Evolutionary conservation across 73 alveolate species (phyloP), one percentile per base, ranked within the genome.

Genomic region (Tetrahymena malaccensis): DNA sequence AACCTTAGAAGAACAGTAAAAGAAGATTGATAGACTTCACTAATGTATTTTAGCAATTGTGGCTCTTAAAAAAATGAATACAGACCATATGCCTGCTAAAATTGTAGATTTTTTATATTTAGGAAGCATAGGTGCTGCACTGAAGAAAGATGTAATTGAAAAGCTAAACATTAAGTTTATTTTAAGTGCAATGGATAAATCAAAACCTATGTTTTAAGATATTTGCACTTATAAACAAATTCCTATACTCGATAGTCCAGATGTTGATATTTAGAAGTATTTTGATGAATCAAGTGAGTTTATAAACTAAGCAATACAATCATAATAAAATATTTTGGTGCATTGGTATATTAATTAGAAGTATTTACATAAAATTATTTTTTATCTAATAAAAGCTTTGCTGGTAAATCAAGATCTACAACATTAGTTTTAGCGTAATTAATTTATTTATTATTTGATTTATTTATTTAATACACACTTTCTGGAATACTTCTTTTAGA

Each of bases 61-160:
- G 7, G 99, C 99, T 31, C 70, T 97, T 43, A 97, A 96, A 94
- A 85, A 96, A 70, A 94, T 96, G 34, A 96, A 97, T 50, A 96
- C 94, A 3, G 99, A 97, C 70, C 94, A 94, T 43, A 85, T 33
- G 43, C 98, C 99, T n/a, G 96, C 98, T 22, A 97, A 96, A 94
- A 94, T 97, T 84, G 55, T 96, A 34, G 96, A 93, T 35, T 85
- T 94, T 17, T 93, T 97, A 22, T 97, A 85, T 93, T n/a, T 97
- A 34, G 99, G 99, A 0, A 95, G 98, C 22, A 95, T 97, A 17
- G 99, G 99, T 12, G 96, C 98, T 17, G 98, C 99, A 7, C 55
- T 97, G 43, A 43, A 89, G 34, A 94, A 96, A 93, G 96, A 96
- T 4, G 95, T 93, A 40, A 93, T 97, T 6, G 35, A 94, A 34